Percentiles rank a stretch among this genome's conserved stretches.
Conservation (phyloP, 179 eudicot genomes). For the Heliamphora pulchella region DNA sequence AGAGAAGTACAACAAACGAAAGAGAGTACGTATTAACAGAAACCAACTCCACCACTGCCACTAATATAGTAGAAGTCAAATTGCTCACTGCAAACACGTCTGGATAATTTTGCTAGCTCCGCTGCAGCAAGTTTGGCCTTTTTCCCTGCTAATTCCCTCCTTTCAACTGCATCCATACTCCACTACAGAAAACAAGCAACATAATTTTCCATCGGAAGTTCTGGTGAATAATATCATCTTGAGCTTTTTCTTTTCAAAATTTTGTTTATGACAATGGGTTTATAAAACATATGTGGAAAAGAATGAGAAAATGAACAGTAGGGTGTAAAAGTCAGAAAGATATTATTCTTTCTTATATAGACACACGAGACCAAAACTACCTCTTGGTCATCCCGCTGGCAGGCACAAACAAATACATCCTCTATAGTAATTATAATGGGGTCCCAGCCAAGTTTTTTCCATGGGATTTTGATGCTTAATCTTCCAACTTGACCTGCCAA, state of each 20-base stretch:
- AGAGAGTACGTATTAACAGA: slow-evolving; percentile 1
- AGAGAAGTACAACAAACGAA: slow-evolving; percentile 7
- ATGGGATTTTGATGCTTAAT: slow-evolving; percentile 87
- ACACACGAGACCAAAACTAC: slow-evolving; percentile 30
- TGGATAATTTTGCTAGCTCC: slow-evolving; percentile 88
- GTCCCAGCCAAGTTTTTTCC: slow-evolving; percentile 99
- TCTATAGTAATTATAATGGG: slow-evolving; percentile 76
- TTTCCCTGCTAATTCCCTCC: slow-evolving; percentile 85
- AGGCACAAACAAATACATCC: slow-evolving; percentile 71
- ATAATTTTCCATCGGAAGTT: slow-evolving; percentile 2
- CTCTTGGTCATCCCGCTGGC: slow-evolving; percentile 81
- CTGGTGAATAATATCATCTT: not conserved
- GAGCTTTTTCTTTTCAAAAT: not conserved
- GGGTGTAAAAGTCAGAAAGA: not conserved
- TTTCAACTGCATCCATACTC: slow-evolving; percentile 72
- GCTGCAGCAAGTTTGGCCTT: slow-evolving; percentile 98
- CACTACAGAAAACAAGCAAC: slow-evolving; percentile 42
- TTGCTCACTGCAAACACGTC: slow-evolving; percentile 83
- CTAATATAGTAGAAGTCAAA: slow-evolving; percentile 6
- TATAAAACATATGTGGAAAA: not conserved
- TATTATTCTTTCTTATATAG: not conserved
- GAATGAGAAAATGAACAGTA: not conserved
- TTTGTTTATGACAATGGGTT: not conserved
- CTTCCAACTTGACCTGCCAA: slow-evolving; percentile 81
- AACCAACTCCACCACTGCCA: slow-evolving; percentile 1